Evolutionary conservation across 1,284 basidiomycete species (phyloP), one percentile per base, ranked within the genome.

Genomic region (Inonotus hispidus): DNA sequence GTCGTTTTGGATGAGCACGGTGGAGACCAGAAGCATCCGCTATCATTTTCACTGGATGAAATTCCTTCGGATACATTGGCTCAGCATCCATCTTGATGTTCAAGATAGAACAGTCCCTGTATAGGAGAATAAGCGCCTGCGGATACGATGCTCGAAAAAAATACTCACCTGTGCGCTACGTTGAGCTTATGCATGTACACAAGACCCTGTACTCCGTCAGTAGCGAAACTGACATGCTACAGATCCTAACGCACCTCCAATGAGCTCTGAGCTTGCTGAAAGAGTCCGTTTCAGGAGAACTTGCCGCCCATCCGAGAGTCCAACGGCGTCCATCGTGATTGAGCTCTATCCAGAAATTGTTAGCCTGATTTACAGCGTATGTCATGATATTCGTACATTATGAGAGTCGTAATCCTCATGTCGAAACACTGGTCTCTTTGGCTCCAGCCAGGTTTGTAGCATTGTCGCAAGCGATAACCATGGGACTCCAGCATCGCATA

Each of bases 1-100:
- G 49, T 0, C 64, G 60, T 0, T 59, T 54, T 1, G 43, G 29
- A 27, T 25, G 14, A 5, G 57, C 57, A 23, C 35, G 16, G 4
- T 16, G 27, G 19, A 46, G 10, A 6, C 35, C 57, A 23, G 46
- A 49, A 25, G 37, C 41, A 41, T 49, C 49, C 7, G 29, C 16
- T 32, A 59, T 14, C 0, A 27, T 16, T 2, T 58, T 60, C 11
- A 68, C 53, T 0, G 71, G 70, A 58, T 72, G 71, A 56, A 68
- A 64, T 0, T 67, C 68, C 1, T 63, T 13, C 0, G 71, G 72
- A 46, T 67, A 73, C 27, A 72, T 56, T 1, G 63, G 25, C 1
- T 53, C 50, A 0, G 63, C 70, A 53, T 72, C 71, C 69, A 72
- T 71, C 68, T 71, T 68, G 56, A 72, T 69, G 46, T 73, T 73